Evolutionary conservation across 176 grass and related monocot species (phyloP).

Genomic region (Ensete ventricosum): DNA sequence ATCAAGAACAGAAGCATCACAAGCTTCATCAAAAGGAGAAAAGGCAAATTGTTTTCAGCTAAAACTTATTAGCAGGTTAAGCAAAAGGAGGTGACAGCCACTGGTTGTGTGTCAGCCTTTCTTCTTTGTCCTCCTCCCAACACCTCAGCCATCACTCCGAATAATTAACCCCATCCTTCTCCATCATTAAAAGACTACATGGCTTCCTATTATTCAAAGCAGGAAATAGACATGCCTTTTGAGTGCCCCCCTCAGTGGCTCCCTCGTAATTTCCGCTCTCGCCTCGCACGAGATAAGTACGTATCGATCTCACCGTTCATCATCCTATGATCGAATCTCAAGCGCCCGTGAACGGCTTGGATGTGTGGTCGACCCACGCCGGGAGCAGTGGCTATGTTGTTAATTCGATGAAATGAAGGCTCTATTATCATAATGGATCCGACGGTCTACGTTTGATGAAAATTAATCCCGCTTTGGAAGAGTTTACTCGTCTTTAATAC

Average conservation of each 20-base stretch:
- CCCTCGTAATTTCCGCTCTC: constrained; percentile 23
- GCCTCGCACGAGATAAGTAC: neutral
- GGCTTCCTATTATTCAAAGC: constrained; percentile 21
- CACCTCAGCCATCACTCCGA: constrained; percentile 3
- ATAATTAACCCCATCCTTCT: constrained; percentile 28
- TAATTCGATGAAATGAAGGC: neutral
- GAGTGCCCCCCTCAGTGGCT: constrained; percentile 29
- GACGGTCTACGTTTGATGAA: too few species aligned
- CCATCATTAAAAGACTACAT: constrained; percentile 59
- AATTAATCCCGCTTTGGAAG: too few species aligned
- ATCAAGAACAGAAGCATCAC: neutral
- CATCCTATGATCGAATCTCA: neutral
- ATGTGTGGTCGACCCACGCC: neutral
- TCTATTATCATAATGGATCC: neutral
- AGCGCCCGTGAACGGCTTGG: constrained; percentile 1
- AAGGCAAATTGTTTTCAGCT: neutral
- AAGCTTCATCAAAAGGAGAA: constrained; percentile 1
- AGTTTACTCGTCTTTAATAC: neutral
- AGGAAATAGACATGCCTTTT: constrained; percentile 11
- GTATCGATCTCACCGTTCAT: neutral
- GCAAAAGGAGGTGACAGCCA: neutral
- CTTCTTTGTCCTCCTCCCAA: neutral
- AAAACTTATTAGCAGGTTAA: neutral
- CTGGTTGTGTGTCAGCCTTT: neutral
- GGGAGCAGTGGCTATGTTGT: neutral